Evolutionary conservation across 768 basidiomycete species (phyloP).

Genomic region (Leucogyrophana mollusca): DNA sequence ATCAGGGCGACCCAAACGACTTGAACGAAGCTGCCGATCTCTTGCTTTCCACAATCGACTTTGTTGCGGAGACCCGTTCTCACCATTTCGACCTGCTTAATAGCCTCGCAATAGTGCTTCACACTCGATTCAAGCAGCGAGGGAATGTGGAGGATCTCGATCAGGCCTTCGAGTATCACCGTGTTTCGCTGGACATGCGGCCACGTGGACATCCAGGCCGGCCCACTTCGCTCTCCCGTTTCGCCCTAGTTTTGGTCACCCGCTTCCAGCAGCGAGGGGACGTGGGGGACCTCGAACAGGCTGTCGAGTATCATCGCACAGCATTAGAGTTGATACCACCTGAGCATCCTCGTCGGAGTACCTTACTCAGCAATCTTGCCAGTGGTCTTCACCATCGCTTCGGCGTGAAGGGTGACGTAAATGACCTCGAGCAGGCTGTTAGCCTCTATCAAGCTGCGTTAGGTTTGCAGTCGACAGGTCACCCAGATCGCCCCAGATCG

Average conservation of each 20-base stretch:
- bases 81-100: background rate
- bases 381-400: constrained; percentile 6
- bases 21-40: background rate
- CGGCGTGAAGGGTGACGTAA: background rate
- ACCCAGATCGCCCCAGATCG: constrained; percentile 6
- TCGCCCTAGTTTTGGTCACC: no score
- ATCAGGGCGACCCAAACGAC: constrained; percentile 1
- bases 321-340: background rate
- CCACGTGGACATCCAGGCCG: constrained; percentile 9
- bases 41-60: no score
- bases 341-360: background rate
- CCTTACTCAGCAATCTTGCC: constrained; percentile 10
- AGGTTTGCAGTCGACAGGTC: constrained; percentile 4
- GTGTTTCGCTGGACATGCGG: background rate
- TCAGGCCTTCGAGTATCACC: constrained; percentile 6
- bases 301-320: background rate
- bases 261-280: background rate
- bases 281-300: background rate
- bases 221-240: no score
- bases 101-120: constrained; percentile 12
- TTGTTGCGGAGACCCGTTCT: no score
- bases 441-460: constrained; percentile 3
- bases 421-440: constrained; percentile 13
- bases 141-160: constrained; percentile 7
- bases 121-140: constrained; percentile 9